phyloP scores from a whole-genome alignment of 2,329 filamentous ascomycete genomes.

The Penicillium sp. region DNA sequence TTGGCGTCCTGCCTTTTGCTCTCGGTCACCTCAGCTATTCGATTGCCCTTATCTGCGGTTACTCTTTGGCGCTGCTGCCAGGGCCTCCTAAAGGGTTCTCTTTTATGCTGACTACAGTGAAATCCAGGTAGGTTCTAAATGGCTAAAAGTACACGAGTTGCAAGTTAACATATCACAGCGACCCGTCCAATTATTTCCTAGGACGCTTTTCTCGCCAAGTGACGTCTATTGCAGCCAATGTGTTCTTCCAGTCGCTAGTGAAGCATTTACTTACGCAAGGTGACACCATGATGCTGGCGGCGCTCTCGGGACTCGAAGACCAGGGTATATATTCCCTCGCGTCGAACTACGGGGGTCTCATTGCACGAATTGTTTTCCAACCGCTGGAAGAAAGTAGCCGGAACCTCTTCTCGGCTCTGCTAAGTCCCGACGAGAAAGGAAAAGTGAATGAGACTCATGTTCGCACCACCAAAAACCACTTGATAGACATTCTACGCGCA shows the following conservation, averaged over 20 bases:
- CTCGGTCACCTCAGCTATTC: constrained; percentile 82
- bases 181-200: constrained; percentile 50
- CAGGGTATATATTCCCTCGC: constrained; percentile 93
- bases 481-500: constrained; percentile 60
- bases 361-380: constrained; percentile 88
- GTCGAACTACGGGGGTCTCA: constrained; percentile 88
- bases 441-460: constrained; percentile 20
- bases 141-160: not conserved
- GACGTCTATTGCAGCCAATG: constrained; percentile 71
- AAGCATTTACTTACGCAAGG: constrained; percentile 95
- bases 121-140: constrained; percentile 40
- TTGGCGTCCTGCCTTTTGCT: constrained; percentile 86
- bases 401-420: constrained; percentile 81
- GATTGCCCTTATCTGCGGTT: constrained; percentile 66
- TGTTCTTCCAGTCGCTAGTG: constrained; percentile 83
- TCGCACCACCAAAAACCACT: constrained; percentile 32
- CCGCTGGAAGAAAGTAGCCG: constrained; percentile 93
- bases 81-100: constrained; percentile 68
- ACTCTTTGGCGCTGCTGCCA: constrained; percentile 61
- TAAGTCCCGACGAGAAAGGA: constrained; percentile 48
- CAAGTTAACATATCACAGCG: constrained; percentile 23
- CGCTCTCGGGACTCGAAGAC: constrained; percentile 72
- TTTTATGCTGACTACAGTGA: constrained; percentile 56
- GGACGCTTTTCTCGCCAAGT: constrained; percentile 70
- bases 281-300: constrained; percentile 82